phyloP scores from a whole-genome alignment of 306 rosid genomes.

The Casuarina cunninghamiana region DNA sequence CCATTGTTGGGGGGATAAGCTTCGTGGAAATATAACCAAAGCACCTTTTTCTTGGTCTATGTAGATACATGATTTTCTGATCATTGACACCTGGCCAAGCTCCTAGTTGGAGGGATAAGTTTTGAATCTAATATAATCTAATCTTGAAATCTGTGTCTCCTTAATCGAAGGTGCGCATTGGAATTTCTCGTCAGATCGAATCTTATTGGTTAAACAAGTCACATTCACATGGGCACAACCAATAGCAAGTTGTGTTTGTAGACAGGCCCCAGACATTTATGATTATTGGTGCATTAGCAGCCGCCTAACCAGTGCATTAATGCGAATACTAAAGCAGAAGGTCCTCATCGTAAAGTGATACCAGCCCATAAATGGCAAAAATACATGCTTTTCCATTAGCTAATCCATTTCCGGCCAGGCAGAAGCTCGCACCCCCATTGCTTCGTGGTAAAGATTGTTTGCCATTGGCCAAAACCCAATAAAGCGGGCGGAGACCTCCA shows the following conservation, averaged over 20 bases:
- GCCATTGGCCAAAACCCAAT: conserved; percentile 19
- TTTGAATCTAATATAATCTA: conserved; percentile 6
- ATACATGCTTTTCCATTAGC: neutral
- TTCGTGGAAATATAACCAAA: conserved; percentile 12
- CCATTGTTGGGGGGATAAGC: conserved; percentile 35
- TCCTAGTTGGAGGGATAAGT: conserved; percentile 16
- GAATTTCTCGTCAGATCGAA: conserved; percentile 37
- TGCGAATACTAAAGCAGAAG: neutral
- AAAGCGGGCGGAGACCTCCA: conserved; percentile 37
- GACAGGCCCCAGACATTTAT: conserved; percentile 46
- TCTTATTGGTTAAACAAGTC: conserved; percentile 61
- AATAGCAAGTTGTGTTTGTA: conserved; percentile 34
- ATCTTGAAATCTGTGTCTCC: conserved; percentile 19
- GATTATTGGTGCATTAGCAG: conserved; percentile 23
- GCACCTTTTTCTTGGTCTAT: conserved; percentile 35
- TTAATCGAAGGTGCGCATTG: conserved; percentile 31
- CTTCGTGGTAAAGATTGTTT: conserved; percentile 26
- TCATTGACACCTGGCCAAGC: conserved; percentile 73
- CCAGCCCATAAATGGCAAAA: neutral
- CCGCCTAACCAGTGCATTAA: conserved; percentile 10
- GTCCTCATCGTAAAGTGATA: neutral
- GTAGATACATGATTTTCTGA: conserved; percentile 51
- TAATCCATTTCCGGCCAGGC: conserved; percentile 7
- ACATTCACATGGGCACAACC: conserved; percentile 53
- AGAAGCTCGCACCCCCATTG: conserved; percentile 15